Conservation (phyloP, 345 rosid genomes). For the Ceriops tagal region DNA sequence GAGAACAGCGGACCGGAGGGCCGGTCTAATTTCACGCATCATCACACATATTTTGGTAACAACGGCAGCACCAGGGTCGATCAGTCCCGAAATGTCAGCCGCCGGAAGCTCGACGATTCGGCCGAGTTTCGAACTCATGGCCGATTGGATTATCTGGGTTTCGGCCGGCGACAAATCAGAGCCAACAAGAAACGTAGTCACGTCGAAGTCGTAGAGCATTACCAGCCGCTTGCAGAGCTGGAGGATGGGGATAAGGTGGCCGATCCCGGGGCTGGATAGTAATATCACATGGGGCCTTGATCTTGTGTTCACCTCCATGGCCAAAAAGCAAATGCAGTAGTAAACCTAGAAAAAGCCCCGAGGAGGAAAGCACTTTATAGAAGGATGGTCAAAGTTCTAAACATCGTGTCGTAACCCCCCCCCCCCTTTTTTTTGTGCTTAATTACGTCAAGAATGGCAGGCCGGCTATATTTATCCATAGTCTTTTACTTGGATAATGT, state of each 20-base stretch:
- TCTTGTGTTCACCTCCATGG: too few relatives aligned
- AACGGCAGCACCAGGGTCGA: constrained; percentile 26
- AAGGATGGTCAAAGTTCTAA: too few relatives aligned
- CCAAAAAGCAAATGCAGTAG: too few relatives aligned
- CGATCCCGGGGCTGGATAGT: constrained; percentile 68
- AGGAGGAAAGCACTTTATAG: too few relatives aligned
- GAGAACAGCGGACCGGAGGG: constrained; percentile 40
- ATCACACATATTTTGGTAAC: constrained; percentile 29
- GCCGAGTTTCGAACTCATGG: constrained; percentile 19
- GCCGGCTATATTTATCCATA: too few relatives aligned
- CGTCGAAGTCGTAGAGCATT: constrained; percentile 34
- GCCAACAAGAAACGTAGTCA: constrained; percentile 44
- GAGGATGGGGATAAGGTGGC: constrained; percentile 61
- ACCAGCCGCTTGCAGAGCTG: constrained; percentile 54
- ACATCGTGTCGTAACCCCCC: too few relatives aligned
- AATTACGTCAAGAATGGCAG: too few relatives aligned
- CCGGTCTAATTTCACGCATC: constrained; percentile 42
- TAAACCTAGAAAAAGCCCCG: too few relatives aligned
- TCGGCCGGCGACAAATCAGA: constrained; percentile 24
- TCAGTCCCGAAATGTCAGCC: constrained; percentile 29
- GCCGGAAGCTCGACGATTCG: constrained; percentile 38
- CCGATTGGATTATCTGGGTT: constrained; percentile 25
- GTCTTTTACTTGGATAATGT: too few relatives aligned
- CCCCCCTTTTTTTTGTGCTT: too few relatives aligned
- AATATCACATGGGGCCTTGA: constrained; percentile 37